Evolutionary conservation across 2,329 filamentous ascomycete genomes (phyloP), one percentile per base, ranked within the genome.

Genomic region (Botryotinia calthae): DNA sequence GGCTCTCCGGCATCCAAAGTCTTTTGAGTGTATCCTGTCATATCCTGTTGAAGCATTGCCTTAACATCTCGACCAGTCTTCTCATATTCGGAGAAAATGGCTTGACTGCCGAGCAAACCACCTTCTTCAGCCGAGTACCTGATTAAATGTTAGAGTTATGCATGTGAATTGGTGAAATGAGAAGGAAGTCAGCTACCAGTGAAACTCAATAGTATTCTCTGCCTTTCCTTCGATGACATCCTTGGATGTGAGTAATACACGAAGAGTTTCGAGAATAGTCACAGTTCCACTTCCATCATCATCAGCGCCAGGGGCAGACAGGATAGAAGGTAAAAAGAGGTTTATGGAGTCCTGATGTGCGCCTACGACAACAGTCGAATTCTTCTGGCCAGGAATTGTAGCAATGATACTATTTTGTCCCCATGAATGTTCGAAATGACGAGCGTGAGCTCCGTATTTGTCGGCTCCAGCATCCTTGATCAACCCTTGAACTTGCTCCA

Each of bases 1-100:
- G 90, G 87, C 82, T 93, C 87, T 73, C 94, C 94, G 4, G 93
- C 91, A 76, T 96, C 92, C 31, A 96, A 84, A 0, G 94, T 97
- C 79, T 90, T 91, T 81, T 95, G 89, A 8, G 94, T 88, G 81
- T 92, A 98, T 28, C 95, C 95, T 1, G 94, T 97, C 95, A 98
- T 98, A 82, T 98, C 95, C 83, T 98, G 95, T 84, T 98, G 95
- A 71, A 98, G 88, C 96, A 98, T 98, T 48, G 95, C 95, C 84
- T 95, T 97, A 82, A 98, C 87, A 76, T 95, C 90, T 40, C 91
- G 88, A 46, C 87, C 87, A 34, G 88, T 83, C 81, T 90, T 89
- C 82, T 93, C 90, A 80, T 98, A 98, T 12, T 88, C 84, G 68
- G 88, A 87, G 85, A 98, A 98, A 81, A 98, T 93, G 71, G 93